Evolutionary conservation across 2,329 filamentous ascomycete species (phyloP).

Genomic region (Calonectria leucothoes): DNA sequence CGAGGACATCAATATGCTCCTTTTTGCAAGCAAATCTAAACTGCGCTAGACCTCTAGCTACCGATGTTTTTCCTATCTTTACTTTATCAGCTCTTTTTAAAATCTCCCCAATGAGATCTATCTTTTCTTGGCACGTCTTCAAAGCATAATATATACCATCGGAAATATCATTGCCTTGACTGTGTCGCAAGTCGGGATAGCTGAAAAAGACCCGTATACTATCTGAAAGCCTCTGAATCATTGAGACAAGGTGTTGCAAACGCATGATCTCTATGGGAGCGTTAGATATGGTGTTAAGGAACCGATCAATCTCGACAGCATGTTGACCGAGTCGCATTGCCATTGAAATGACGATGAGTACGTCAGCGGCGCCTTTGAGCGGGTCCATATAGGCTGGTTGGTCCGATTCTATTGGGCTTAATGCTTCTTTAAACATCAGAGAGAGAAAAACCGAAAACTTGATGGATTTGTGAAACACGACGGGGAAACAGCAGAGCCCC

Average conservation of each 20-base stretch:
- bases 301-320: not conserved
- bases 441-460: no score
- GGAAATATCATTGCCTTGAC: not conserved
- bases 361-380: not conserved
- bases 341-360: not conserved
- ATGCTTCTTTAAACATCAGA: no score
- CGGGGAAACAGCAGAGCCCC: no score
- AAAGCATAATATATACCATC: not conserved
- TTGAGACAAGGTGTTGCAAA: not conserved
- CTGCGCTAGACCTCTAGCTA: not conserved
- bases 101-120: not conserved
- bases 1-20: not conserved
- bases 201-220: not conserved
- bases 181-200: not conserved
- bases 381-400: no score
- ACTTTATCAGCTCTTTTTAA: not conserved
- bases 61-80: not conserved
- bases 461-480: no score
- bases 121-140: not conserved
- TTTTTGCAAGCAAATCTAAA: not conserved
- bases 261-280: not conserved
- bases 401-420: no score
- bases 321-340: not conserved
- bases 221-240: not conserved
- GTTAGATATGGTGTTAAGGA: not conserved